Evolutionary conservation across 371 early-diverging fungal species (phyloP).

Genomic region (Mucor ambiguus): DNA sequence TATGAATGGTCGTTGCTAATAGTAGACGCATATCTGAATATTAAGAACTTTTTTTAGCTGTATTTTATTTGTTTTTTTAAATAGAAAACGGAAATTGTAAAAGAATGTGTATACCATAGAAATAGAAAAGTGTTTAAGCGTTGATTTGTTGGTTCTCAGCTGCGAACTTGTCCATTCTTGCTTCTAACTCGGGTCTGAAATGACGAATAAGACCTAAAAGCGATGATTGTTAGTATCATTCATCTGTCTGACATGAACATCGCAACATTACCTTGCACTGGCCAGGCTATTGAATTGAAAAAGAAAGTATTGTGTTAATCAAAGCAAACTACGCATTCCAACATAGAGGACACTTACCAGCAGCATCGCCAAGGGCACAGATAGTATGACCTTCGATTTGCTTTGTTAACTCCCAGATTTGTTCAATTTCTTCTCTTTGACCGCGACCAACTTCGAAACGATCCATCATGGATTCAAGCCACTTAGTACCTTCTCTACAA

Average conservation of each 20-base stretch:
- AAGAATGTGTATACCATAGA: background rate
- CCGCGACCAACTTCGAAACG: conserved; percentile 93
- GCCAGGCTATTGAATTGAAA: conserved; percentile 74
- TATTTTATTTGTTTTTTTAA: conserved; percentile 2
- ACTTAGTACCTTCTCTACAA: conserved; percentile 96
- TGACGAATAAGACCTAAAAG: conserved; percentile 80
- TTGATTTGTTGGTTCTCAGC: conserved; percentile 7
- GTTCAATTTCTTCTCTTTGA: conserved; percentile 86
- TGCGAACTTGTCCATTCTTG: conserved; percentile 61
- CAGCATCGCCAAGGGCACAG: conserved; percentile 98
- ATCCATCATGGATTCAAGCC: conserved; percentile 96
- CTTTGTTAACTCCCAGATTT: conserved; percentile 82
- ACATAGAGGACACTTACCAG: conserved; percentile 33
- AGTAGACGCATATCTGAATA: background rate
- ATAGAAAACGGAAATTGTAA: background rate
- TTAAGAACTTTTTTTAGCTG: conserved; percentile 2
- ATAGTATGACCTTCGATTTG: conserved; percentile 99
- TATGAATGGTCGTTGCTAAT: no score
- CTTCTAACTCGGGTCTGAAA: conserved; percentile 93
- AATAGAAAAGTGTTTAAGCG: background rate
- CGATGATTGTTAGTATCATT: background rate
- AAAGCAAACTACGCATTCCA: background rate
- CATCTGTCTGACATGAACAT: background rate
- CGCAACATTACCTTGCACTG: conserved; percentile 65
- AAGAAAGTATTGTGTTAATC: background rate